Base-by-base conservation (phyloP, 805 yeast species). In the Nakazawaea ernobii region DNA sequence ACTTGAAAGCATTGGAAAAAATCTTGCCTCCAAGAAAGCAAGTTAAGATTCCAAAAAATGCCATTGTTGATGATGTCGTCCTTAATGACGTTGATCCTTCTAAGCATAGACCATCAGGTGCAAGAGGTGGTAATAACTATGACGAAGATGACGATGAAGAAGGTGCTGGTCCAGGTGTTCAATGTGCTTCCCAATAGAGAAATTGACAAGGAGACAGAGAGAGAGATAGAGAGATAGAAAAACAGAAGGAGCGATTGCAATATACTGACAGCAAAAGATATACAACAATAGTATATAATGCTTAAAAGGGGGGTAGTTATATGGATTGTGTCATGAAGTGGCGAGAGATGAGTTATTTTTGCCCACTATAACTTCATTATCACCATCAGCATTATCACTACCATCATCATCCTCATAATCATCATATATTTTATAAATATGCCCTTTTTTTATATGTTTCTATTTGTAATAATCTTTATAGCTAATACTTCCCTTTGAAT, bases 101-200 rank as follows among this genome's bases (percentile, higher is more conserved):
- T 57, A 78, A 77, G 69, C 84, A 85, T 55, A 69, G 66, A 51
- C 48, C 67, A 63, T 68, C 68, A 39, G 51, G 51, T 13, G 61
- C 61, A 38, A 62, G 62, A 29, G 79, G 78, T 49, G 49, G 49
- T n/a, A 35, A 35, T 33, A 42, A 76, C 40, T 85, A 80, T 46
- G 65, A 65, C 30, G 69, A 66, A n/a, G 68, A 65, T n/a, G 69
- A 64, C n/a, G 86, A 81, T 32, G 82, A 71, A 27, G 77, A 71
- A 42, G 77, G 73, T 43, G 78, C 73, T 38, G 83, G 80, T 47
- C 83, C 79, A 54, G 87, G 90, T 58, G 95, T 87, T 49, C 95
- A 90, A 78, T 90, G 97, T 79, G 95, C 96, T 55, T 85, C 92
- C 63, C 97, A 90, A 77, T 90, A 78, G 42, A 30, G 13, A 35